phyloP scores from a whole-genome alignment of 1,284 basidiomycete species.

The Ceratobasidium sp. region DNA sequence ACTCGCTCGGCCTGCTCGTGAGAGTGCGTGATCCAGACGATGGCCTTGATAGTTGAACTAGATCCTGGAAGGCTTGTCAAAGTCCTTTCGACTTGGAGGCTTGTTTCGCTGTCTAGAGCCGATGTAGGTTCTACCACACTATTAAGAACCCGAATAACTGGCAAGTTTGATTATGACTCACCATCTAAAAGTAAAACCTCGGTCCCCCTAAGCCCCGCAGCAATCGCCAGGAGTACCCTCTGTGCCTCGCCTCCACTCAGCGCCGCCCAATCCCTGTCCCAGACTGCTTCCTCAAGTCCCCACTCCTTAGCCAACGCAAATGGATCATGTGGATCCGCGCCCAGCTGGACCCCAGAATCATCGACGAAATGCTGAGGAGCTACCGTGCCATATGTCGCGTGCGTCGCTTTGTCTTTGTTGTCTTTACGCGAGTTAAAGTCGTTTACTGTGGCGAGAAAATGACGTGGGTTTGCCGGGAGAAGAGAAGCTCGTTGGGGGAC shows the following conservation, averaged over 20 bases:
- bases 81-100: conserved; percentile 72
- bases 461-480: conserved; percentile 81
- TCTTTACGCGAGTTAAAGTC: conserved; percentile 69
- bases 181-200: conserved; percentile 88
- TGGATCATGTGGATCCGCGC: conserved; percentile 60
- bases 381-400: neutral
- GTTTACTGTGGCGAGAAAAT: conserved; percentile 73
- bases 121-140: conserved; percentile 81
- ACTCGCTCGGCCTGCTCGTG: conserved; percentile 80
- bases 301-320: conserved; percentile 73
- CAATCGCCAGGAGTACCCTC: conserved; percentile 80
- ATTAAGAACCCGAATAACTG: neutral
- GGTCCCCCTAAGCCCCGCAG: conserved; percentile 77
- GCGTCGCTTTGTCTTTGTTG: conserved; percentile 41
- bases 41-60: conserved; percentile 71
- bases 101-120: conserved; percentile 80
- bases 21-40: conserved; percentile 90
- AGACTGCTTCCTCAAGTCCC: conserved; percentile 76
- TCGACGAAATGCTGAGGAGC: conserved; percentile 45
- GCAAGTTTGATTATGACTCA: conserved; percentile 57
- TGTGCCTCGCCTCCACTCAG: conserved; percentile 88
- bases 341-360: conserved; percentile 44
- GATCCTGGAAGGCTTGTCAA: conserved; percentile 67
- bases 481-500: conserved; percentile 87
- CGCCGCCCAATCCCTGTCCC: conserved; percentile 81